Evolutionary conservation across 441 rosid genomes (phyloP).

Genomic region (Populus hybrid): DNA sequence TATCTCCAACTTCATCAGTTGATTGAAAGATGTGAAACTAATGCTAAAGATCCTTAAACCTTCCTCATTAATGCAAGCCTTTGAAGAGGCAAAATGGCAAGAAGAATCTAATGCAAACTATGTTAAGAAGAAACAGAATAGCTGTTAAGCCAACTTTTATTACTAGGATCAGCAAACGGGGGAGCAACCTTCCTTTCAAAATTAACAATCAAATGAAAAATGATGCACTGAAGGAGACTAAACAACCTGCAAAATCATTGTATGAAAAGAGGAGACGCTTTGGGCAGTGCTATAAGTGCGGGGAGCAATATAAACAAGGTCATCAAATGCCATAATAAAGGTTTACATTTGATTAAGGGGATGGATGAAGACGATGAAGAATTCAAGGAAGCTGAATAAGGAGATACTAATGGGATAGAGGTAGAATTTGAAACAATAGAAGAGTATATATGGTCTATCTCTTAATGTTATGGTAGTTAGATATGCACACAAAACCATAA

Average conservation of each 20-base stretch:
- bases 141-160: background rate
- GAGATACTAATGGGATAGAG: background rate
- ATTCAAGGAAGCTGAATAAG: background rate
- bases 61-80: background rate
- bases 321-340: too few species aligned
- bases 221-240: background rate
- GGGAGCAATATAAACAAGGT: background rate
- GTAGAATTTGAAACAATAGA: background rate
- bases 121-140: background rate
- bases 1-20: background rate
- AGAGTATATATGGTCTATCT: too few species aligned
- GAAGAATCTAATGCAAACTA: too few species aligned
- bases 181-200: background rate
- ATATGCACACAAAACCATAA: too few species aligned
- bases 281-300: background rate
- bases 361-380: background rate
- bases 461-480: background rate
- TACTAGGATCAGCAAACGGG: background rate
- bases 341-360: background rate
- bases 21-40: background rate
- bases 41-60: background rate
- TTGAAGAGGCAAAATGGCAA: background rate
- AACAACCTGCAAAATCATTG: background rate
- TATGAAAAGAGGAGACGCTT: too few species aligned
- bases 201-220: background rate